phyloP scores from a whole-genome alignment of 495 filamentous ascomycete genomes.

The Hyphodiscus hymeniophilus region DNA sequence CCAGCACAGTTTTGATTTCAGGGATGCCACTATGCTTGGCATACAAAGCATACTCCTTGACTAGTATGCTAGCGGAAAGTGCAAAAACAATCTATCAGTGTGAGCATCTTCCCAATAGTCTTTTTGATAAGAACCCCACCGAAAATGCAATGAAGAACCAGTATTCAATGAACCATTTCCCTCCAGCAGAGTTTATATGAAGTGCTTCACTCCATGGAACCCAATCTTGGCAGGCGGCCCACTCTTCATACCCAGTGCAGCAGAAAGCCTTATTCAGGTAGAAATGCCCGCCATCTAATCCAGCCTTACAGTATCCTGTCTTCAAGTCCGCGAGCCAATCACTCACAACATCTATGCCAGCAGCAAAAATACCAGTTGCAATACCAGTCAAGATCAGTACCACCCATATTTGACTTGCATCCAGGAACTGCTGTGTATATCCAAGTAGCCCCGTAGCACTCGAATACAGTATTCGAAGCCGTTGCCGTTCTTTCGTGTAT shows the following conservation, averaged over 20 bases:
- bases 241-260: constrained; percentile 80
- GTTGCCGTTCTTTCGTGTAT: constrained; percentile 91
- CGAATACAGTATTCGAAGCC: constrained; percentile 65
- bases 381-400: constrained; percentile 70
- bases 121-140: constrained; percentile 34
- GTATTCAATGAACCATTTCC: constrained; percentile 75
- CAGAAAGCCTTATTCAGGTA: constrained; percentile 89
- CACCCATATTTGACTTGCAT: constrained; percentile 87
- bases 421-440: constrained; percentile 60
- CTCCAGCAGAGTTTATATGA: constrained; percentile 52
- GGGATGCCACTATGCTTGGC: constrained; percentile 96
- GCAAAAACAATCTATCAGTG: constrained; percentile 66
- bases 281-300: constrained; percentile 69
- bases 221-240: constrained; percentile 75
- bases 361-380: constrained; percentile 75
- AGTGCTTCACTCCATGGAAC: constrained; percentile 73
- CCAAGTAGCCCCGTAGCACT: constrained; percentile 65
- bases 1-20: constrained; percentile 94
- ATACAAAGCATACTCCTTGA: constrained; percentile 76
- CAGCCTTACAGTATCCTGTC: constrained; percentile 75
- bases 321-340: constrained; percentile 94
- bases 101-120: constrained; percentile 7
- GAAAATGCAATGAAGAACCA: constrained; percentile 77
- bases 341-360: constrained; percentile 83
- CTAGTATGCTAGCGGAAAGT: constrained; percentile 65